Evolutionary conservation across 495 filamentous ascomycete genomes (phyloP).

Genomic region (Pyronema domesticum): DNA sequence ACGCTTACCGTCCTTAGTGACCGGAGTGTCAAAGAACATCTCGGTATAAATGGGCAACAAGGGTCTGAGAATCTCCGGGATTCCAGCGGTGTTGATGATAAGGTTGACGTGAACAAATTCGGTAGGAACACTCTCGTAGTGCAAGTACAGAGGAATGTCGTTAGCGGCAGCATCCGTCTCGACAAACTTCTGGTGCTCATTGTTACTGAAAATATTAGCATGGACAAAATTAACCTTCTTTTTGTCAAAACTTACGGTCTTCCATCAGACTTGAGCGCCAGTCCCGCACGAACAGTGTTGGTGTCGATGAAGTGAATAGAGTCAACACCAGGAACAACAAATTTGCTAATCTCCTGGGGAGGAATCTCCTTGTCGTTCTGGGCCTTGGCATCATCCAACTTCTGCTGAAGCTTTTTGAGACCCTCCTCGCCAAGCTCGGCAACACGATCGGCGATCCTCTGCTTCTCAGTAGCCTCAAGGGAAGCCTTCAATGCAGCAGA

Average conservation of each 20-base stretch:
- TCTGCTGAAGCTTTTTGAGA: constrained; percentile 50
- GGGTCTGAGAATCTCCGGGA: constrained; percentile 60
- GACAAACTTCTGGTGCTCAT: constrained; percentile 56
- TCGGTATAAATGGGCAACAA: constrained; percentile 67
- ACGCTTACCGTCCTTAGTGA: constrained; percentile 55
- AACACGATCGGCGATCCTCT: constrained; percentile 38
- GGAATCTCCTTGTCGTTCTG: constrained; percentile 72
- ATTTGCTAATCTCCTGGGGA: constrained; percentile 53
- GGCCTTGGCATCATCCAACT: constrained; percentile 59
- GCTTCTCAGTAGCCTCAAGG: constrained; percentile 38
- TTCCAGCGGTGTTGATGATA: constrained; percentile 53
- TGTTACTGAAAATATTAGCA: constrained; percentile 29
- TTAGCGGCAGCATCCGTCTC: constrained; percentile 40
- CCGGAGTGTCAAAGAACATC: constrained; percentile 85
- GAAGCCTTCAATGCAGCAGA: constrained; percentile 32
- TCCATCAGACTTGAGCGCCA: constrained; percentile 37
- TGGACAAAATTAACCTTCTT: background rate
- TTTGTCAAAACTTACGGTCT: background rate
- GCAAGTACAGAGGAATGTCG: constrained; percentile 66
- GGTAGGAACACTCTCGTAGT: constrained; percentile 82
- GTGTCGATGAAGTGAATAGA: constrained; percentile 91
- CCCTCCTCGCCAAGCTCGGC: constrained; percentile 45
- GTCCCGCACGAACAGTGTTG: constrained; percentile 64
- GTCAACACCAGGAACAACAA: constrained; percentile 62
- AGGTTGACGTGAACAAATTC: constrained; percentile 74